Evolutionary conservation across 257 asterid genomes (phyloP).

Genomic region (Sherardia arvensis): DNA sequence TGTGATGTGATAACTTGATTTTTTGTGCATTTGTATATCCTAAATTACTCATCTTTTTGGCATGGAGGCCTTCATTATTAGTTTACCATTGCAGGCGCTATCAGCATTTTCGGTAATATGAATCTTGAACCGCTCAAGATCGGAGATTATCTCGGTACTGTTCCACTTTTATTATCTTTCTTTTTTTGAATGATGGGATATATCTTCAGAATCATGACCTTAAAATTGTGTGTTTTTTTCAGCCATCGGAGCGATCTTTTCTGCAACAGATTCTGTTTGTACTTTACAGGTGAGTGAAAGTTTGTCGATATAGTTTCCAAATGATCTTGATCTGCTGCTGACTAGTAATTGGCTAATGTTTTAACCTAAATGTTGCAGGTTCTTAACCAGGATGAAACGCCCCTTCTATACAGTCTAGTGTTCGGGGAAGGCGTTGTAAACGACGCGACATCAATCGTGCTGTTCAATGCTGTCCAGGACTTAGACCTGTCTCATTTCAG

Average conservation of each 20-base stretch:
- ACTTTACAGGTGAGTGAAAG: conserved; percentile 69
- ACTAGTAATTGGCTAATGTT: conserved; percentile 6
- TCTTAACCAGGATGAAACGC: conserved; percentile 95
- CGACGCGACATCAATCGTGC: conserved; percentile 96
- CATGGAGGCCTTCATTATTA: not conserved
- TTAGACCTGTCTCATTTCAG: conserved; percentile 74
- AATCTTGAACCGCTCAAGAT: conserved; percentile 49
- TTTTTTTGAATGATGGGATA: not conserved
- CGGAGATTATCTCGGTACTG: conserved; percentile 97
- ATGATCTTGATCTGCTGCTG: not conserved
- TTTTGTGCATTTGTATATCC: not conserved
- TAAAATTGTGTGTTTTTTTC: conserved; percentile 17
- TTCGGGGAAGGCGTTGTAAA: conserved; percentile 99
- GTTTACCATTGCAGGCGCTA: conserved; percentile 59
- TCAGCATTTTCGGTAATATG: conserved; percentile 48
- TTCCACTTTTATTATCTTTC: not conserved
- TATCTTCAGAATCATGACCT: conserved; percentile 11
- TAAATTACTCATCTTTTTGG: not conserved
- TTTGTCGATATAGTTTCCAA: not conserved
- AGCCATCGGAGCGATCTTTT: conserved; percentile 96
- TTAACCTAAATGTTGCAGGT: conserved; percentile 43
- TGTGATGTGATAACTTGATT: not conserved
- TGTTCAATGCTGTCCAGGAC: conserved; percentile 91
- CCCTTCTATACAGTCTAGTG: conserved; percentile 89
- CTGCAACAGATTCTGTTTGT: conserved; percentile 99